Percentiles rank a stretch among this genome's conserved stretches.
Evolutionary conservation across 129 eudicot genomes (phyloP).

Genomic region (Helianthus annuus): HanXRQr2.0-SUNRISE NC_035438.2:32549517-32550016

Average conservation of each 20-base stretch:
- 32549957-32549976: not conserved
- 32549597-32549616: conserved; percentile 82
- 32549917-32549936: not conserved
- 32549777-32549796: not conserved
- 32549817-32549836: not conserved
- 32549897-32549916: not conserved
- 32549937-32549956: not conserved
- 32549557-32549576: conserved; percentile 74
- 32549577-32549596: conserved; percentile 78
- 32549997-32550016: not conserved
- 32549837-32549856: not conserved
- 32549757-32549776: not conserved
- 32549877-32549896: not conserved
- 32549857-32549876: not conserved
- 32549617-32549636: conserved; percentile 87
- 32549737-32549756: not conserved
- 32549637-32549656: conserved; percentile 52
- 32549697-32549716: not conserved
- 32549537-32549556: conserved; percentile 65
- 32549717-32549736: not conserved
- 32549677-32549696: not conserved
- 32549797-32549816: not conserved
- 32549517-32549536: conserved; percentile 73
- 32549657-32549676: conserved; percentile 17
- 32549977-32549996: not conserved